These are phyloP conservation scores for Taphrina sp. DNA, from an alignment of 1,139 yeast species.

Conservation along the genomic window DNA sequence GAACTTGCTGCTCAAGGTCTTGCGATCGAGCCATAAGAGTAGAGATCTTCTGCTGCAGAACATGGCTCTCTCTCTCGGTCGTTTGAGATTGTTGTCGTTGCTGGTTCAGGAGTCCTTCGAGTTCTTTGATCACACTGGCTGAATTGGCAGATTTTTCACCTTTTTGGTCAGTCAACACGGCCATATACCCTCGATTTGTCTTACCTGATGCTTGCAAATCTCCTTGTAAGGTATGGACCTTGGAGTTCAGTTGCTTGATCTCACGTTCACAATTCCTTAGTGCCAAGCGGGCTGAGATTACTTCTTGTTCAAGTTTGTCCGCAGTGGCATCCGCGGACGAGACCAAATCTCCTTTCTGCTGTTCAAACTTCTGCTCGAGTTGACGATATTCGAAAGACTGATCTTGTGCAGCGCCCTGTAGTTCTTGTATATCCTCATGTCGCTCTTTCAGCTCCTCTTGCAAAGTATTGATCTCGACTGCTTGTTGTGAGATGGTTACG, in stretches of 20 bases:
- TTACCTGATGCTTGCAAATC: not conserved
- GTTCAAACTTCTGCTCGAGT: conserved; percentile 6
- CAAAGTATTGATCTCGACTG: conserved; percentile 71
- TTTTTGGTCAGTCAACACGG: not conserved
- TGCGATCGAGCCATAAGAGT: not conserved
- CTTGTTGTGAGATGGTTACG: not conserved
- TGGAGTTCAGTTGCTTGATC: not conserved
- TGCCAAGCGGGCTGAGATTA: not conserved
- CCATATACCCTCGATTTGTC: not conserved
- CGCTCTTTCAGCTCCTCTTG: conserved; percentile 52
- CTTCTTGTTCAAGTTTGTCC: not conserved
- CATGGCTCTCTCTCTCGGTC: conserved; percentile 3
- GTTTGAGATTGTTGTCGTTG: conserved; percentile 8
- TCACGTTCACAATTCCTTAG: not conserved
- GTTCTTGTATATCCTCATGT: conserved; percentile 37
- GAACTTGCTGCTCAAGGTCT: conserved; percentile 12
- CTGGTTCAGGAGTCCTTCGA: not conserved
- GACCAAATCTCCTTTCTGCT: not conserved
- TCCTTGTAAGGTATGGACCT: not conserved
- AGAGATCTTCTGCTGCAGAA: not conserved
- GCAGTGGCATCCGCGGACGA: not conserved
- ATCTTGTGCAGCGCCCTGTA: conserved; percentile 33
- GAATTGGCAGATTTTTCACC: not conserved
- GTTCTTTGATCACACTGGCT: not conserved
- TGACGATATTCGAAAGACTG: conserved; percentile 21